phyloP scores from a whole-genome alignment of 2,329 filamentous ascomycete genomes.

The Ceratocystiopsis sp. region DNA sequence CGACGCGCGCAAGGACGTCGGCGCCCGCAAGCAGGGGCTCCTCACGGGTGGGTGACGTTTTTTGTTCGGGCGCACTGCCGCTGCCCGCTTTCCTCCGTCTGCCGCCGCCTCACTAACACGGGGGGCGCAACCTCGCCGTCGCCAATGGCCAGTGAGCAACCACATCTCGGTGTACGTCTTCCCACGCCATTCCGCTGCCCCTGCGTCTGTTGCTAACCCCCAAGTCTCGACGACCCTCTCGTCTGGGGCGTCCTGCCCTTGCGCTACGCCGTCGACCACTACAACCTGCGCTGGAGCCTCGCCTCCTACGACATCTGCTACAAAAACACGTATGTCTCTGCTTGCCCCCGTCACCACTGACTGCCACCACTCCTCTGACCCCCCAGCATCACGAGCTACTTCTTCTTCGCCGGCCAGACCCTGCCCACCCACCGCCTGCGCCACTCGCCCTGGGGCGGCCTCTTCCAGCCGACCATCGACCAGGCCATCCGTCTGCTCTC shows the following conservation, averaged over 20 bases:
- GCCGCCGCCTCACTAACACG: too few species aligned
- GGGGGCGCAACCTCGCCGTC: neutral
- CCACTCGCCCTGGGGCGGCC: conserved; percentile 64
- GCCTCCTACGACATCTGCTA: conserved; percentile 95
- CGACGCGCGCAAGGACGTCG: conserved; percentile 52
- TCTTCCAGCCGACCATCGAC: conserved; percentile 77
- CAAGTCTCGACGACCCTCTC: conserved; percentile 79
- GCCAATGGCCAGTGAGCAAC: conserved; percentile 49
- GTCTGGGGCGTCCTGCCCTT: conserved; percentile 82
- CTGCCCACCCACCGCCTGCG: conserved; percentile 71
- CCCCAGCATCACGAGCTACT: conserved; percentile 46
- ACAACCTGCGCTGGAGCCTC: conserved; percentile 72
- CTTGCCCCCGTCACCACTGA: neutral
- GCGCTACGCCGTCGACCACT: conserved; percentile 51
- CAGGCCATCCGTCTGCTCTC: conserved; percentile 77
- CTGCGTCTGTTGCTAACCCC: conserved; percentile 2
- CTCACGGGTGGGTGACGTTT: conserved; percentile 49
- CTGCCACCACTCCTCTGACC: neutral
- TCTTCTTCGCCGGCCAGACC: conserved; percentile 82
- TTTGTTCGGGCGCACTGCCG: neutral
- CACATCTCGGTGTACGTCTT: conserved; percentile 61
- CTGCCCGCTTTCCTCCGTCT: too few species aligned
- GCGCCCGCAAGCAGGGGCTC: conserved; percentile 54
- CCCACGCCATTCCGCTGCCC: too few species aligned
- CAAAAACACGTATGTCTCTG: conserved; percentile 49